Evolutionary conservation across 345 rosid species (phyloP).

Genomic region (Hypericum androsaemum): DNA sequence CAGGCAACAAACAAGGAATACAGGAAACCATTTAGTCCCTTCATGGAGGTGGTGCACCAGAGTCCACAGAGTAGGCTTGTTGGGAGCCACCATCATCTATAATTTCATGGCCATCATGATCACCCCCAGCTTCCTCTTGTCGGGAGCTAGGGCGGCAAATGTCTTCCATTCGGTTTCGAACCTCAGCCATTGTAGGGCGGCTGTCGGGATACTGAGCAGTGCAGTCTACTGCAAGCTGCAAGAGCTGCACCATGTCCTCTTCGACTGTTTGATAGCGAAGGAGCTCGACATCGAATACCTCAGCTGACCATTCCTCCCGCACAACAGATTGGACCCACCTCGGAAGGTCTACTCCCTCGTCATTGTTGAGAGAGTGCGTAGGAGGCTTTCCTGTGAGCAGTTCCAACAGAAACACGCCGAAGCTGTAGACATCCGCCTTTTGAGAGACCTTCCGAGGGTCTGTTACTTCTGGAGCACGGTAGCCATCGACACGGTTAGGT

Average conservation of each 20-base stretch:
- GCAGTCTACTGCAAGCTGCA: slow-evolving; percentile 36
- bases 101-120: too few species aligned
- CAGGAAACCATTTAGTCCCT: too few species aligned
- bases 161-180: slow-evolving; percentile 18
- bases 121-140: neutral
- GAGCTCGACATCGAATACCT: slow-evolving; percentile 38
- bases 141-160: slow-evolving; percentile 10
- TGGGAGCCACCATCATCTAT: neutral
- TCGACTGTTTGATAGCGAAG: slow-evolving; percentile 34
- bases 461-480: slow-evolving; percentile 40
- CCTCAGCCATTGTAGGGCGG: slow-evolving; percentile 34
- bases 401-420: slow-evolving; percentile 33
- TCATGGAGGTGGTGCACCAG: slow-evolving; percentile 3
- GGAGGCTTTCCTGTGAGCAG: slow-evolving; percentile 40
- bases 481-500: slow-evolving; percentile 37
- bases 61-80: slow-evolving; percentile 9
- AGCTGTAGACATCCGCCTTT: slow-evolving; percentile 43
- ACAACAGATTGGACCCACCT: slow-evolving; percentile 42
- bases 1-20: too few species aligned
- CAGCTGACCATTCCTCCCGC: slow-evolving; percentile 34
- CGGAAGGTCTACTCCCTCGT: slow-evolving; percentile 42
- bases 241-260: slow-evolving; percentile 36
- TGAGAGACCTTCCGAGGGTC: slow-evolving; percentile 34
- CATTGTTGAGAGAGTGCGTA: slow-evolving; percentile 23
- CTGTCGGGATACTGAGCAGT: slow-evolving; percentile 36